Percentiles rank a stretch among this genome's conserved stretches.
Evolutionary conservation across 306 rosid genomes (phyloP).

Genomic region (Vicia villosa): DNA sequence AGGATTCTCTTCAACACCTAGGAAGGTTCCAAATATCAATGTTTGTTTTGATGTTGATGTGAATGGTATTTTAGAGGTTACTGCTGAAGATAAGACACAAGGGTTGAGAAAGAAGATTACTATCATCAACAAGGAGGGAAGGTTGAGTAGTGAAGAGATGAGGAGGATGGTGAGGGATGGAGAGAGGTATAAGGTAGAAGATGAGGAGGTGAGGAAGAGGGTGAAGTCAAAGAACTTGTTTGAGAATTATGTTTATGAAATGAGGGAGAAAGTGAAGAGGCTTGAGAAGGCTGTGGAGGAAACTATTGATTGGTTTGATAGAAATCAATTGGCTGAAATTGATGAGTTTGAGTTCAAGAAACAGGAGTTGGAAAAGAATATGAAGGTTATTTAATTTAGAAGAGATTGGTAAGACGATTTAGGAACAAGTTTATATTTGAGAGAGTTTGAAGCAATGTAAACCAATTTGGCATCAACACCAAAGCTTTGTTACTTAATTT

Average conservation of each 20-base stretch:
- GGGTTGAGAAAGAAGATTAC: conserved; percentile 40
- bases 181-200: conserved; percentile 39
- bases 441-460: conserved; percentile 22
- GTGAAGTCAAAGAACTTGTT: conserved; percentile 40
- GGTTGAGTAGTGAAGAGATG: conserved; percentile 40
- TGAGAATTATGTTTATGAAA: conserved; percentile 43
- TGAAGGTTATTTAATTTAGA: background rate
- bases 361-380: conserved; percentile 34
- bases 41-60: conserved; percentile 44
- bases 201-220: conserved; percentile 41
- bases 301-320: conserved; percentile 44
- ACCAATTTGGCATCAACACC: background rate
- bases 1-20: conserved; percentile 18
- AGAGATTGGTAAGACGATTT: background rate
- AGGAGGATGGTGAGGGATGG: conserved; percentile 45
- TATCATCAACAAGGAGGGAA: conserved; percentile 42
- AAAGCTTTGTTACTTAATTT: conserved; percentile 20
- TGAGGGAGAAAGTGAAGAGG: conserved; percentile 37
- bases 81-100: conserved; percentile 31
- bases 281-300: conserved; percentile 40
- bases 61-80: conserved; percentile 41
- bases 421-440: background rate
- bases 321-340: conserved; percentile 47
- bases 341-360: conserved; percentile 47
- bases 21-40: conserved; percentile 29